Conservation (phyloP, 2,329 filamentous ascomycete genomes). For the Paraphaeosphaeria minitans region DNA sequence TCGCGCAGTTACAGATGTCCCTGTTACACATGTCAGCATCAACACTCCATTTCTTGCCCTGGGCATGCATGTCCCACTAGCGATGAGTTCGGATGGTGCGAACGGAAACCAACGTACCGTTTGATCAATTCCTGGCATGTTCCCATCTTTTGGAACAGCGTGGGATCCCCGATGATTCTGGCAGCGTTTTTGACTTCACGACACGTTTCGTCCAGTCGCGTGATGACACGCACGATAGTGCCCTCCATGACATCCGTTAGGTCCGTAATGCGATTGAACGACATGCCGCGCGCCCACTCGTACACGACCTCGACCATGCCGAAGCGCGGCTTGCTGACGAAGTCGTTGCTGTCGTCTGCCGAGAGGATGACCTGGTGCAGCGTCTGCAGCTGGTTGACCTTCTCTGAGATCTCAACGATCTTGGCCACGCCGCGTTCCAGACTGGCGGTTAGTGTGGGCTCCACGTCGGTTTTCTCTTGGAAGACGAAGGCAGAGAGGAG, state of each 20-base stretch:
- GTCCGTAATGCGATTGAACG: slow-evolving; percentile 96
- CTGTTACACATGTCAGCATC: slow-evolving; percentile 36
- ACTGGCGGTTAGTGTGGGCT: slow-evolving; percentile 79
- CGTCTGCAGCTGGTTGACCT: slow-evolving; percentile 88
- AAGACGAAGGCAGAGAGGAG: slow-evolving; percentile 95
- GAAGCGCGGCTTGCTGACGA: slow-evolving; percentile 83
- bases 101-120: slow-evolving; percentile 70
- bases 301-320: slow-evolving; percentile 97
- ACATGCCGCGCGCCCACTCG: slow-evolving; percentile 97
- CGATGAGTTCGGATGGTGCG: not conserved
- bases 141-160: slow-evolving; percentile 95
- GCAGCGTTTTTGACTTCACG: slow-evolving; percentile 97
- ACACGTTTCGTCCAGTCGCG: slow-evolving; percentile 91
- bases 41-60: slow-evolving; percentile 8
- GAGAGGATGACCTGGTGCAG: slow-evolving; percentile 90
- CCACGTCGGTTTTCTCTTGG: slow-evolving; percentile 88
- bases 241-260: slow-evolving; percentile 96
- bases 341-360: slow-evolving; percentile 89
- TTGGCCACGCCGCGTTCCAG: slow-evolving; percentile 82
- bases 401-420: slow-evolving; percentile 89
- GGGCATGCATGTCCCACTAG: slow-evolving; percentile 7
- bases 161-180: slow-evolving; percentile 90
- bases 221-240: slow-evolving; percentile 95
- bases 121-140: slow-evolving; percentile 97
- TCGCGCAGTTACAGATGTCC: slow-evolving; percentile 49